Base-by-base conservation (phyloP, 345 rosid species). In the Gossypium rotundifolium region DNA sequence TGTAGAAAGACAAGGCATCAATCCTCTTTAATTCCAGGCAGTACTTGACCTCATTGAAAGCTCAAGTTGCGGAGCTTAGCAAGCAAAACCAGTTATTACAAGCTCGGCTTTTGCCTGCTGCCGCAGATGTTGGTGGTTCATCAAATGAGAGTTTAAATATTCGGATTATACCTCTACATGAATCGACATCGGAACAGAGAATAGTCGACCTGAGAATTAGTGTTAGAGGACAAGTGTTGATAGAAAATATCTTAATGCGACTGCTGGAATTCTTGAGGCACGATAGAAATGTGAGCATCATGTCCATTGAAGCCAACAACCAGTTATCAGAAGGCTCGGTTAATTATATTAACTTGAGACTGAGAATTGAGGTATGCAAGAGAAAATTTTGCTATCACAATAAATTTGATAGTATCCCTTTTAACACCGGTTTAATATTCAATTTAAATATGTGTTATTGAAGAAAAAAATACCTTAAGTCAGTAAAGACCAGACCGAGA, bases 251-350 rank as follows among this genome's bases (percentile, higher is more conserved):
- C 80, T 76, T 82, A 52, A 84, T 87, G 76, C 82, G 83, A 25
- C 79, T 93, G 33, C 79, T 93, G 3, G 90, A 93, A 74, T 89
- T 93, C 83, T 72, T 93, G 85, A 90, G 80, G 78, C 87, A 67
- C 60, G 80, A 72, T 69, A 76, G 67, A 49, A 83, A 84, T 79
- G 86, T 88, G 69, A 87, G 79, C 76, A 67, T 89, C 80, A 48
- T 84, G 69, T 86, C 93, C 77, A 68, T 90, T 17, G 87, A 90
- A 55, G 87, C 91, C 74, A 79, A 70, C 65, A 78, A 87, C 57
- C 79, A 38, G 48, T 23, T 49, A 25, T 42, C 58, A 20, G 82
- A 76, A 46, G 68, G 14, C 72, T 77, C 84, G 20, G 73, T 74
- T 55, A 74, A 76, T 76, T 82, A 79, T 23, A 72, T 88, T 7